Base-by-base conservation (phyloP, 2,329 filamentous ascomycete species). In the Stromatinia cepivora region DNA sequence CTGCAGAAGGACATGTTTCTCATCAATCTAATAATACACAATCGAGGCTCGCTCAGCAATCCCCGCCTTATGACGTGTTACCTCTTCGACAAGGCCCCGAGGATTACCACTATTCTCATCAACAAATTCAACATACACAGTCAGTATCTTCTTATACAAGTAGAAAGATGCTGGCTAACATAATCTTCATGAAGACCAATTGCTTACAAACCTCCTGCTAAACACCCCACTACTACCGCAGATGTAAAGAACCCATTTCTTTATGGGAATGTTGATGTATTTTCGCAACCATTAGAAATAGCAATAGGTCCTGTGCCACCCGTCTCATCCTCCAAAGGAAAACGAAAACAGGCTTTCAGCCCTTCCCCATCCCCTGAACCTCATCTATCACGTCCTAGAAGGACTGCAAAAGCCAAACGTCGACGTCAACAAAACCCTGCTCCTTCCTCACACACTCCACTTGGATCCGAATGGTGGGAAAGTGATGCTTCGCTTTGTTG, bases 401-500 rank as follows among this genome's bases (percentile, higher is more conserved):
- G 13, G 36, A 39, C 50, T n/a, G 61, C 61, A 42, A 63, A 58
- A 31, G 57, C 45, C 15, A 69, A 66, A 66, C 59, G 67, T 31
- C 62, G 45, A 42, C 62, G 61, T 25, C 28, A 66, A 36, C 9
- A 20, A 31, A 66, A 31, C 31, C 34, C 31, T 42, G n/a, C 31
- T 45, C 3, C 36, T 36, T 57, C 36, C 9, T 3, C 25, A 11
- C 8, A 66, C 25, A 15, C 39, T 52, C 28, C 53, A 46, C 39
- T 28, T 34, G 36, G 31, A 10, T 28, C 36, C 22, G 31, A 66
- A 28, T 64, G 58, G 34, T 56, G 34, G 28, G 46, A 59, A 36
- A 67, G 53, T 50, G 66, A 64, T 39, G 66, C 36, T 22, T 56
- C 66, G 11, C 46, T 56, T 25, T 69, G 66, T 28, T 69, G 66